Conservation (phyloP, 2,329 filamentous ascomycete genomes). For the Xylariaceae sp. region DNA sequence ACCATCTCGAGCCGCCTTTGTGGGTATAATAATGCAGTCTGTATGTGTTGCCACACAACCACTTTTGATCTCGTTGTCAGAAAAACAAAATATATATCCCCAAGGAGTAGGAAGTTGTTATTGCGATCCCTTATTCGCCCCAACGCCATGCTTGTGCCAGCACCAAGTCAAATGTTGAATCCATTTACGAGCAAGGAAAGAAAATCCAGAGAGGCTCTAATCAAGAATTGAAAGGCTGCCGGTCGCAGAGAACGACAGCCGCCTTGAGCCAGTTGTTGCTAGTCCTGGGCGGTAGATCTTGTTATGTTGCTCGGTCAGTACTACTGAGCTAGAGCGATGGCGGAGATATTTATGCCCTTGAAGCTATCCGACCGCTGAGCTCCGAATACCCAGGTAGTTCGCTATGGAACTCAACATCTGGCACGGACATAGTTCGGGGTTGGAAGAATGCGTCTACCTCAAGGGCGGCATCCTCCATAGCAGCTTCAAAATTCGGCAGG, state of each 20-base stretch:
- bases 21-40: constrained; percentile 24
- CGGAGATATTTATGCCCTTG: not conserved
- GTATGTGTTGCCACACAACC: not conserved
- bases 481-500: constrained; percentile 57
- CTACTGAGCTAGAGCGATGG: not conserved
- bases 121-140: not conserved
- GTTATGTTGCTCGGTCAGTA: not conserved
- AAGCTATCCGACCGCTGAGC: not conserved
- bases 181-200: not conserved
- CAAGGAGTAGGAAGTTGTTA: too few species aligned
- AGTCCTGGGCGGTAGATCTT: not conserved
- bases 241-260: not conserved
- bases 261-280: not conserved
- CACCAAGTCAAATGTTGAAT: not conserved
- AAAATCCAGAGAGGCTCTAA: not conserved
- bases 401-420: constrained; percentile 41
- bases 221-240: not conserved
- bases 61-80: not conserved
- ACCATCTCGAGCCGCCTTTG: constrained; percentile 9
- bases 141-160: not conserved
- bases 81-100: not conserved
- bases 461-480: constrained; percentile 43
- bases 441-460: constrained; percentile 52
- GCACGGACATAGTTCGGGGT: constrained; percentile 49
- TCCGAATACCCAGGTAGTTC: constrained; percentile 47